Evolutionary conservation across 176 grass and related monocot species (phyloP).

Genomic region (Bromus sterilis): DNA sequence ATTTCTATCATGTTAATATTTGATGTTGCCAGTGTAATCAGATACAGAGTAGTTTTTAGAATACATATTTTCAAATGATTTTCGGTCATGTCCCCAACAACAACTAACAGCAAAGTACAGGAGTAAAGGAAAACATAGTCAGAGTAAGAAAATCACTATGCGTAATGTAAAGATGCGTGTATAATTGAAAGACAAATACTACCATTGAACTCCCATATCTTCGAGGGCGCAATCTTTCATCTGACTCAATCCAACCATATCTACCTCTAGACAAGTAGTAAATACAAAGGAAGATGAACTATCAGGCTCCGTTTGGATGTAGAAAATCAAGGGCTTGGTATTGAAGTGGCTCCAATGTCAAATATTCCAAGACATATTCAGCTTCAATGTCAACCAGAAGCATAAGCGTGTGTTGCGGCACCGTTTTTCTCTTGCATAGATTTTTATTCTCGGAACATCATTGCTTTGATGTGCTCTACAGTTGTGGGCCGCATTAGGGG

Average conservation of each 20-base stretch:
- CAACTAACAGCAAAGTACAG: neutral
- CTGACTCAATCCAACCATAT: constrained; percentile 71
- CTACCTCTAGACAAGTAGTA: constrained; percentile 49
- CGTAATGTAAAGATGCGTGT: neutral
- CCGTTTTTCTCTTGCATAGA: too few species aligned
- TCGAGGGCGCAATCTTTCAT: constrained; percentile 83
- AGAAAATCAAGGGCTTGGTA: too few species aligned
- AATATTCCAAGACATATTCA: too few species aligned
- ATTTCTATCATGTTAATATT: neutral
- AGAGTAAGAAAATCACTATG: neutral
- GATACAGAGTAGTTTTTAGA: neutral
- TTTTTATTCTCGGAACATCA: too few species aligned
- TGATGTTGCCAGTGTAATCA: neutral
- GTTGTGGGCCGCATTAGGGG: too few species aligned
- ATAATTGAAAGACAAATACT: constrained; percentile 6
- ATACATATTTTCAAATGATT: neutral
- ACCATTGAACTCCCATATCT: constrained; percentile 95
- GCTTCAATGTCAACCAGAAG: too few species aligned
- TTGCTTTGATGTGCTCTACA: too few species aligned
- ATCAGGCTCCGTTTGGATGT: too few species aligned
- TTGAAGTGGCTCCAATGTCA: too few species aligned
- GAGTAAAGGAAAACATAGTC: neutral
- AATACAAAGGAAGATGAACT: neutral
- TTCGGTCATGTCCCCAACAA: neutral
- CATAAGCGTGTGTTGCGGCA: too few species aligned